phyloP scores from a whole-genome alignment of 805 yeast genomes.

The Yueomyces sp. region DNA sequence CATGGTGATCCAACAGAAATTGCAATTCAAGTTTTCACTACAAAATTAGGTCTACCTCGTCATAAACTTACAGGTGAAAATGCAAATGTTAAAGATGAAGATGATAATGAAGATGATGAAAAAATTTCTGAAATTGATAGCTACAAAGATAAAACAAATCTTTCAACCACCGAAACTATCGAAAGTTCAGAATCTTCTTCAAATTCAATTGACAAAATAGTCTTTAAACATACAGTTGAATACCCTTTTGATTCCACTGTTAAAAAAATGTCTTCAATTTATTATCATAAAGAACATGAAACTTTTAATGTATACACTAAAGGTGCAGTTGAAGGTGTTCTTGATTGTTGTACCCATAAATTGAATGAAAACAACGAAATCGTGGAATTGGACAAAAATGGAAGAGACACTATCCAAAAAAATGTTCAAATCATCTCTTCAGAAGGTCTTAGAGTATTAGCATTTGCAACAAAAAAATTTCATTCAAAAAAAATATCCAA shows the following conservation, averaged over 20 bases:
- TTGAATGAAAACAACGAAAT: constrained; percentile 37
- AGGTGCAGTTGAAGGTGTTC: constrained; percentile 78
- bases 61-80: constrained; percentile 28
- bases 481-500: constrained; percentile 24
- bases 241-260: constrained; percentile 74
- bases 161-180: neutral
- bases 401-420: constrained; percentile 32
- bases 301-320: constrained; percentile 56
- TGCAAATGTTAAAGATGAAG: neutral
- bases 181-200: constrained; percentile 26
- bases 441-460: constrained; percentile 79
- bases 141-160: constrained; percentile 4
- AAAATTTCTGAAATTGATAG: constrained; percentile 10
- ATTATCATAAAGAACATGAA: constrained; percentile 42
- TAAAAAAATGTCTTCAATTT: constrained; percentile 76
- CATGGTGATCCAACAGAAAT: constrained; percentile 86
- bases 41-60: constrained; percentile 42
- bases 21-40: constrained; percentile 68
- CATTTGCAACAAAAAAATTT: constrained; percentile 41
- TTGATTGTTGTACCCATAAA: constrained; percentile 48
- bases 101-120: constrained; percentile 9
- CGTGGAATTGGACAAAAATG: constrained; percentile 37
- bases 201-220: constrained; percentile 34
- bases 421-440: constrained; percentile 55
- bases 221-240: constrained; percentile 48